Percentiles rank a stretch among this genome's conserved stretches.
These are phyloP conservation scores for Berberis vulgaris DNA, from an alignment of 164 flowering plant species.

Conservation along the genomic window DNA sequence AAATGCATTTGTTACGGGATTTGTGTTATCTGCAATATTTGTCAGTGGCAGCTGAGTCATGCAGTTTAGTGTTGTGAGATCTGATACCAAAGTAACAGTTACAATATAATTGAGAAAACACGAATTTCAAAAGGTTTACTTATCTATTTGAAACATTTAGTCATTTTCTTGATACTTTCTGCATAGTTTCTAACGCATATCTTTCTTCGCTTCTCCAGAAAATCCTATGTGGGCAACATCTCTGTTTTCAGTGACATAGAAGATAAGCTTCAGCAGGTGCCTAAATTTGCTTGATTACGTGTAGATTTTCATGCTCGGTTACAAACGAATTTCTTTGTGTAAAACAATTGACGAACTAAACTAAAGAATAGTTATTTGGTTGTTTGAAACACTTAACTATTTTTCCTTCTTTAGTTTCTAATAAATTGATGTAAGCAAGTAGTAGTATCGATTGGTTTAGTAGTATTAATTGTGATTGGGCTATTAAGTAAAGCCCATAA, in stretches of 20 bases:
- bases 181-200: neutral
- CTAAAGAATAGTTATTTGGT: neutral
- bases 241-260: slow-evolving; percentile 65
- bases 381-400: neutral
- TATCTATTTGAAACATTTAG: neutral
- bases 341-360: neutral
- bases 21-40: too few relatives aligned
- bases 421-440: too few relatives aligned
- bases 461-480: too few relatives aligned
- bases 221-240: slow-evolving; percentile 77
- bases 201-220: slow-evolving; percentile 35
- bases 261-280: slow-evolving; percentile 75
- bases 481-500: too few relatives aligned
- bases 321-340: neutral
- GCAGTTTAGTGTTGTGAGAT: too few relatives aligned
- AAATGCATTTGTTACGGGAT: too few relatives aligned
- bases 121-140: neutral
- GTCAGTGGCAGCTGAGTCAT: too few relatives aligned
- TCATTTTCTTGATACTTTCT: too few relatives aligned
- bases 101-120: too few relatives aligned
- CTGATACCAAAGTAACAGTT: too few relatives aligned
- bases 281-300: neutral
- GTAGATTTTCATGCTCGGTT: neutral
- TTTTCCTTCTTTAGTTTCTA: neutral
- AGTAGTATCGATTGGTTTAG: too few relatives aligned